phyloP scores from a whole-genome alignment of 2,329 filamentous ascomycete species.

The Orbilia brochopaga region DNA sequence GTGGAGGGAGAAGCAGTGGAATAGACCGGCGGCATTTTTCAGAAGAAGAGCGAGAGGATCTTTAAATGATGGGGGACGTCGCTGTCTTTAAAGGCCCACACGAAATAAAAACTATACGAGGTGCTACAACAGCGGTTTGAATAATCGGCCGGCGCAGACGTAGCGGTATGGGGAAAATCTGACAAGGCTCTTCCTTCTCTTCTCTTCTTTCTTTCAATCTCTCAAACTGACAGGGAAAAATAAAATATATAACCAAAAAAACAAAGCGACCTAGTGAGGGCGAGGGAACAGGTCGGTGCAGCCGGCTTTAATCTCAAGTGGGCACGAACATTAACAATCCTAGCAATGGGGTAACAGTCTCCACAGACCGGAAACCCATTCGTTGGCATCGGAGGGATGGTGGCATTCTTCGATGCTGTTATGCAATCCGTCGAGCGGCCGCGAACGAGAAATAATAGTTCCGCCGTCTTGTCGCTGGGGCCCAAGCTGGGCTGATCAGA shows the following conservation, averaged over 20 bases:
- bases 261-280: conserved; percentile 20
- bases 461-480: conserved; percentile 37
- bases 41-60: conserved; percentile 38
- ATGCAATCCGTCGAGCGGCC: conserved; percentile 33
- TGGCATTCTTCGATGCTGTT: conserved; percentile 47
- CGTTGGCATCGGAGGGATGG: conserved; percentile 47
- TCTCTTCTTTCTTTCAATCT: background rate
- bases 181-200: conserved; percentile 3
- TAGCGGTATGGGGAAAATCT: conserved; percentile 23
- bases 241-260: conserved; percentile 40
- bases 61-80: conserved; percentile 51
- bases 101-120: conserved; percentile 41
- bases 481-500: conserved; percentile 14
- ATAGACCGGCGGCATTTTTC: conserved; percentile 51
- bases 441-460: conserved; percentile 33
- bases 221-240: conserved; percentile 25
- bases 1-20: conserved; percentile 38
- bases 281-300: conserved; percentile 33
- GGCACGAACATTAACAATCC: conserved; percentile 46
- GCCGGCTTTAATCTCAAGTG: conserved; percentile 50
- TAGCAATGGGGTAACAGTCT: conserved; percentile 47
- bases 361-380: conserved; percentile 48
- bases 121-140: conserved; percentile 1
- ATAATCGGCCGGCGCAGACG: no score
- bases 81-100: conserved; percentile 46